A percentile compares a stretch with the other conserved stretches of the same genome.
These are phyloP conservation scores for Pichia thaimueangensis DNA, from an alignment of 805 yeast species.

Conservation along the genomic window DNA sequence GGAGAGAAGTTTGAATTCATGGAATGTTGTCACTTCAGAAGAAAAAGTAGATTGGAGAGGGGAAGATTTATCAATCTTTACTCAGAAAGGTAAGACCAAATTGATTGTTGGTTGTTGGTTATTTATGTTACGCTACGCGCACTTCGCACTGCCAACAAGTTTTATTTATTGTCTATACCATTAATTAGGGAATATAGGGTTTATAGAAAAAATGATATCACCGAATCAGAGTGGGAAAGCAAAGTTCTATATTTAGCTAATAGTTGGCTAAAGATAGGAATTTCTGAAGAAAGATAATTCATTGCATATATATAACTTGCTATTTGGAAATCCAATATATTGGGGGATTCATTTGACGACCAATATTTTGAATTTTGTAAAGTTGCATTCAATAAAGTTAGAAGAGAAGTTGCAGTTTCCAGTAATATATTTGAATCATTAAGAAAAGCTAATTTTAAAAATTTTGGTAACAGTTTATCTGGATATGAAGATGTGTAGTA, in stretches of 20 bases:
- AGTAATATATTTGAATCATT: background rate
- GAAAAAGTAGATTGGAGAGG: no score
- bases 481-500: constrained; percentile 4
- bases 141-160: no score
- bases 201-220: background rate
- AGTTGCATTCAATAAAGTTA: background rate
- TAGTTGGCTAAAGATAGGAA: background rate
- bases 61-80: no score
- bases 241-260: background rate
- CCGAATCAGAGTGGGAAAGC: background rate
- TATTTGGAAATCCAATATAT: constrained; percentile 16
- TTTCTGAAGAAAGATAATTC: constrained; percentile 1
- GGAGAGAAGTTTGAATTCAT: no score
- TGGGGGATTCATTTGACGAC: background rate
- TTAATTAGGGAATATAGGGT: no score
- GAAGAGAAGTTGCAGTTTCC: background rate
- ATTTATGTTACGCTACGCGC: no score
- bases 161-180: no score
- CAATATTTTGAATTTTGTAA: background rate
- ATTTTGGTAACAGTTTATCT: background rate
- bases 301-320: constrained; percentile 15
- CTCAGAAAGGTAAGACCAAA: no score
- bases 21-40: no score
- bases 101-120: no score
- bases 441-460: background rate